phyloP scores from a whole-genome alignment of 176 grass and related monocot species.

The Oryza meyeriana region DNA sequence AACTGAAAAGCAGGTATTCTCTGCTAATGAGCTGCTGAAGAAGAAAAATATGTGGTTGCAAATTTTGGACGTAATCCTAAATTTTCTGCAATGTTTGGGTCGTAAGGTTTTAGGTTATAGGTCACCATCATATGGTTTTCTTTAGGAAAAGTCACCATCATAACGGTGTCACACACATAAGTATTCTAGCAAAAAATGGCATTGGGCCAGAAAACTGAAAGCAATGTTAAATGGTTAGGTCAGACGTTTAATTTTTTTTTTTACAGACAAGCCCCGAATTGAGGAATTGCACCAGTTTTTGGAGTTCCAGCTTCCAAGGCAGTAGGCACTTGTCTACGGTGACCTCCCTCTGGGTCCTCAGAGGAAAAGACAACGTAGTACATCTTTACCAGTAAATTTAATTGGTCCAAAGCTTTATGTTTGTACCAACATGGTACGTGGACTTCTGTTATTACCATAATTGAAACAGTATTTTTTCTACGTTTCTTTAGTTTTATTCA shows the following conservation, averaged over 20 bases:
- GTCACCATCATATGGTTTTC: not conserved
- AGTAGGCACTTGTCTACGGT: constrained; percentile 92
- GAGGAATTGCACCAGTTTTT: constrained; percentile 94
- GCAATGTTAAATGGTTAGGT: not conserved
- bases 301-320: constrained; percentile 96
- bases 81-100: not conserved
- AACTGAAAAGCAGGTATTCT: not conserved
- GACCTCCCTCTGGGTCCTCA: constrained; percentile 94
- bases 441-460: too few relatives aligned
- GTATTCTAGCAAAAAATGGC: not conserved
- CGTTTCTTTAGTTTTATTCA: constrained; percentile 2
- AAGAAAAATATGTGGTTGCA: not conserved
- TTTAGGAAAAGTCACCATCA: not conserved
- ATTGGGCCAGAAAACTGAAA: not conserved
- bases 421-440: too few relatives aligned
- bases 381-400: too few relatives aligned
- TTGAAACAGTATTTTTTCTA: too few relatives aligned
- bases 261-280: constrained; percentile 84
- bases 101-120: not conserved
- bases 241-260: constrained; percentile 35
- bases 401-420: too few relatives aligned
- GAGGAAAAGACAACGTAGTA: constrained; percentile 67
- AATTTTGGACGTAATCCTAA: not conserved
- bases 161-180: too few relatives aligned
- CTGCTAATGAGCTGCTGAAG: constrained; percentile 7